Evolutionary conservation across 2,329 filamentous ascomycete genomes (phyloP).

Genomic region (Calonectria naviculata): DNA sequence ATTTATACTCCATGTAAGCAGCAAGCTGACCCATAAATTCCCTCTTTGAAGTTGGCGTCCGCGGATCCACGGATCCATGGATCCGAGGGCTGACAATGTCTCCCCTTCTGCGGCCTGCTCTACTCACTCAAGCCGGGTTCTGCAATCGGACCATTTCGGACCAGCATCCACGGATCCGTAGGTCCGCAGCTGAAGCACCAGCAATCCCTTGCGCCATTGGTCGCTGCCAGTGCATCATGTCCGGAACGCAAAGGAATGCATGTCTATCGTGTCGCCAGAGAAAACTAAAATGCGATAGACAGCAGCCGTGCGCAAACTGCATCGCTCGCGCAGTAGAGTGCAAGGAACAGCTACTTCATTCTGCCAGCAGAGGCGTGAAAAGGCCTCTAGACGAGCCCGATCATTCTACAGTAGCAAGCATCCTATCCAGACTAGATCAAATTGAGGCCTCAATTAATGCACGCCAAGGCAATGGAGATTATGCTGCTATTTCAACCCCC

Average conservation of each 20-base stretch:
- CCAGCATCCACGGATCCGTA: background rate
- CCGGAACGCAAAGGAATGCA: background rate
- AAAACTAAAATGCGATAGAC: background rate
- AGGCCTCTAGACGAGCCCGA: background rate
- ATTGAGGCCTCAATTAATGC: background rate
- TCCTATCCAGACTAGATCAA: background rate
- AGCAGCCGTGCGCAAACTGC: background rate
- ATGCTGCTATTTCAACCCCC: background rate
- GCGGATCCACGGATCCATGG: background rate
- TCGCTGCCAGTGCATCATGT: background rate
- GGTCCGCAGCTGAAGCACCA: background rate
- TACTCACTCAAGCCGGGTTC: too few species aligned
- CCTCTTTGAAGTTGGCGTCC: background rate
- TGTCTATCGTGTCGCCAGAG: background rate
- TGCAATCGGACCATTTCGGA: background rate
- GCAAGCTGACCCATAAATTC: background rate
- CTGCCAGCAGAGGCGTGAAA: background rate
- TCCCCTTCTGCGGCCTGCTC: background rate
- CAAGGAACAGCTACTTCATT: background rate
- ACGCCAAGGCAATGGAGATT: background rate
- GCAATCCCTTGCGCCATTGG: background rate
- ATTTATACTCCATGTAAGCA: background rate
- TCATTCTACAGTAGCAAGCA: background rate
- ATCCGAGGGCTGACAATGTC: background rate
- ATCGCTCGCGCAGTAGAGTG: background rate